These are phyloP conservation scores for Aspergillus sp. DNA, from an alignment of 2,329 filamentous ascomycete species.

Conservation along the genomic window DNA sequence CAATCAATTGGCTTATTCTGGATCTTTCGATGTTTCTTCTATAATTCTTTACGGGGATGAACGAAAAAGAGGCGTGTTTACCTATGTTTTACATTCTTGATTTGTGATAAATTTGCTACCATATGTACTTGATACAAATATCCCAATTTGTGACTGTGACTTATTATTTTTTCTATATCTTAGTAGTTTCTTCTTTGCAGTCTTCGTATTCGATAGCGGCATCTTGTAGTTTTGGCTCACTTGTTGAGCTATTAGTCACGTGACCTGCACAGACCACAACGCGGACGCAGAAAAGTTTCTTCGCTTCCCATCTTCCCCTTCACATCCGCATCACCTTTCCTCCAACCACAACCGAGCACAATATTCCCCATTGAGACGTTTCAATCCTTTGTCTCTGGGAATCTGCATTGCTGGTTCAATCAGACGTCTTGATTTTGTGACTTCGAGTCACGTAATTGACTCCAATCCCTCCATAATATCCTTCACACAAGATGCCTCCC, in stretches of 20 bases:
- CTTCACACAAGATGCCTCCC: constrained; percentile 30
- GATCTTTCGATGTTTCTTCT: too few relatives aligned
- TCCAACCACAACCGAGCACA: constrained; percentile 1
- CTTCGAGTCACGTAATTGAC: too few relatives aligned
- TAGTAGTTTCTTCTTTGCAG: too few relatives aligned
- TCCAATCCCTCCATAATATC: background rate
- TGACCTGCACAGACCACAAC: constrained; percentile 14
- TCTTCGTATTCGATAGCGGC: too few relatives aligned
- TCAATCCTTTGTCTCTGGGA: too few relatives aligned
- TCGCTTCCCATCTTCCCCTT: constrained; percentile 10
- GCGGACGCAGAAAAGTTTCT: constrained; percentile 26
- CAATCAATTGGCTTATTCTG: too few relatives aligned
- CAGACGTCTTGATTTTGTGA: too few relatives aligned
- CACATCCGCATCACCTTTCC: constrained; percentile 5
- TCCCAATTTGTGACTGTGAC: constrained; percentile 1
- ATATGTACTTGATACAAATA: constrained; percentile 3
- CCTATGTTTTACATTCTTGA: background rate
- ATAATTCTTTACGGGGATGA: background rate
- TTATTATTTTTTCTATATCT: background rate
- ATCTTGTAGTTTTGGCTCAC: too few relatives aligned
- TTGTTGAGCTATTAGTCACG: constrained; percentile 7
- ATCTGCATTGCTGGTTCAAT: too few relatives aligned
- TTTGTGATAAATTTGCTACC: constrained; percentile 15
- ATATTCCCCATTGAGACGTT: too few relatives aligned
- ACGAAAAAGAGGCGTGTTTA: constrained; percentile 5